phyloP scores from a whole-genome alignment of 2,329 filamentous ascomycete species.

The Venturia oleaginea region DNA sequence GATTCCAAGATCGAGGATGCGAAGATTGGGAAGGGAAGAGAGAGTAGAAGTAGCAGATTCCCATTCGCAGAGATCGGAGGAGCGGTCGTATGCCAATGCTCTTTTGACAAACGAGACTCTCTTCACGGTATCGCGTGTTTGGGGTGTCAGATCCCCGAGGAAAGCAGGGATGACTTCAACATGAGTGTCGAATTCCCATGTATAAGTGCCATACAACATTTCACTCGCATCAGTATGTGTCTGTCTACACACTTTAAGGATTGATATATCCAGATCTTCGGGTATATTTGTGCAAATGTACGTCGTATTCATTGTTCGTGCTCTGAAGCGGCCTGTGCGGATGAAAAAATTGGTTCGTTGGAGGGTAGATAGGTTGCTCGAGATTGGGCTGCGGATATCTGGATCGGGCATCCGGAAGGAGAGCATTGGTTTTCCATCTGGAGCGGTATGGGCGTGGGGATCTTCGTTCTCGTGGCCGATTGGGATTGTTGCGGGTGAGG shows the following conservation, averaged over 20 bases:
- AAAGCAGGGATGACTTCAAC: constrained; percentile 54
- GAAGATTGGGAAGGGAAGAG: constrained; percentile 32
- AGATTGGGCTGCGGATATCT: constrained; percentile 21
- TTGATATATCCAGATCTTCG: constrained; percentile 30
- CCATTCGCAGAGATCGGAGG: constrained; percentile 50
- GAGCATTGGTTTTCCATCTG: constrained; percentile 31
- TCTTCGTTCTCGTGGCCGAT: constrained; percentile 1
- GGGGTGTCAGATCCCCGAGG: constrained; percentile 45
- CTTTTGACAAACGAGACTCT: constrained; percentile 48
- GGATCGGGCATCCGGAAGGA: constrained; percentile 25
- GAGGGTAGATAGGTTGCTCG: constrained; percentile 22
- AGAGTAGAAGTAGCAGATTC: constrained; percentile 42
- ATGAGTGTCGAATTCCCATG: constrained; percentile 51
- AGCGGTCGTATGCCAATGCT: constrained; percentile 43
- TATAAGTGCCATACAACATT: constrained; percentile 29
- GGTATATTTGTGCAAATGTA: constrained; percentile 39
- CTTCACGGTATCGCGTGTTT: constrained; percentile 39
- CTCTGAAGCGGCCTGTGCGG: constrained; percentile 33
- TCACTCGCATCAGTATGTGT: constrained; percentile 5
- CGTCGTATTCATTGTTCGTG: constrained; percentile 41
- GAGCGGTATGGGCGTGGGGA: neutral
- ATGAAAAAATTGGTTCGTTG: constrained; percentile 31
- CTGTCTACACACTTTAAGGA: constrained; percentile 19
- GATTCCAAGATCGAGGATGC: constrained; percentile 40
- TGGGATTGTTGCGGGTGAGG: neutral